These are phyloP conservation scores for Chaetomium strumarium DNA, from an alignment of 2,329 filamentous ascomycete species.

Conservation along the genomic window DNA sequence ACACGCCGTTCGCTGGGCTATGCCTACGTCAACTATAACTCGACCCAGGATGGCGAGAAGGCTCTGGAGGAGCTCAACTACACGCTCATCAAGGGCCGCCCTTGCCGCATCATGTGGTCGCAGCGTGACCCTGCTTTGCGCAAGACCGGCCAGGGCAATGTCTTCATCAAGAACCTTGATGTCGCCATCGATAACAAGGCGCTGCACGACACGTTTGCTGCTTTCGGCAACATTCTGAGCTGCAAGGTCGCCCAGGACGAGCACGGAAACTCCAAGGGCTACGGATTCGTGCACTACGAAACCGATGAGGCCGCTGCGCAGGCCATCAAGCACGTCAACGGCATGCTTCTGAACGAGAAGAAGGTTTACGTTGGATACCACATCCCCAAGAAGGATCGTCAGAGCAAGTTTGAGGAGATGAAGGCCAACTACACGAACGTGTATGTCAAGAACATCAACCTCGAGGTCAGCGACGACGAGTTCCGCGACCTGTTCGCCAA, in stretches of 20 bases:
- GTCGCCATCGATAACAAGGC: slow-evolving; percentile 99
- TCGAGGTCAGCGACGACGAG: slow-evolving; percentile 82
- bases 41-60: slow-evolving; percentile 91
- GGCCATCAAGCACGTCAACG: slow-evolving; percentile 99
- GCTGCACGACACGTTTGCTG: slow-evolving; percentile 97
- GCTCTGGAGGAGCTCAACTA: slow-evolving; percentile 99
- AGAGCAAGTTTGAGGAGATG: slow-evolving; percentile 99
- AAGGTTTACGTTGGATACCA: slow-evolving; percentile 99
- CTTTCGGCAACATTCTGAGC: slow-evolving; percentile 97
- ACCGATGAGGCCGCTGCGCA: slow-evolving; percentile 94
- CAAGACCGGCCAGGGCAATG: slow-evolving; percentile 98
- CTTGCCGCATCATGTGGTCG: slow-evolving; percentile 99
- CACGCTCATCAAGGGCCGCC: slow-evolving; percentile 96
- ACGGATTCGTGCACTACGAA: slow-evolving; percentile 99
- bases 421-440: slow-evolving; percentile 99
- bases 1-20: slow-evolving; percentile 98
- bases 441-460: slow-evolving; percentile 96
- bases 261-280: slow-evolving; percentile 93
- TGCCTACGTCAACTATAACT: slow-evolving; percentile 99
- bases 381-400: slow-evolving; percentile 99
- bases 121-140: slow-evolving; percentile 97
- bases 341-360: slow-evolving; percentile 99
- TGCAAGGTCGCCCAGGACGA: slow-evolving; percentile 99
- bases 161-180: slow-evolving; percentile 99
- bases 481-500: slow-evolving; percentile 91